A percentile compares a stretch with the other conserved stretches of the same genome.
phyloP scores from a whole-genome alignment of 495 filamentous ascomycete genomes.

The Penicillium tannophilum region DNA sequence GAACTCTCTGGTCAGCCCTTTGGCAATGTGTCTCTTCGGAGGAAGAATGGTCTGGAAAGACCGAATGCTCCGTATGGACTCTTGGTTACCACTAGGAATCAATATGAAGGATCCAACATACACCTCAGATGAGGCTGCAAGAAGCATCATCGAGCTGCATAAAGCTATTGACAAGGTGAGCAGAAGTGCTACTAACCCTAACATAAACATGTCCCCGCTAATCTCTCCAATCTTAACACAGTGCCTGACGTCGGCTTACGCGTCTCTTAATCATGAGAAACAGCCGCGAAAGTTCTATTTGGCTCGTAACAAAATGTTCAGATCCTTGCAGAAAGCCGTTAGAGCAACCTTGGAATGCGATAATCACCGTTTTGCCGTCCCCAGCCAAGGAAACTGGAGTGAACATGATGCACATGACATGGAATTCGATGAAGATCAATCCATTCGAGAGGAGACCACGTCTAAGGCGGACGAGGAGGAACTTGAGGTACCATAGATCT shows the following conservation, averaged over 20 bases:
- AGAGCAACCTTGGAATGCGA: neutral
- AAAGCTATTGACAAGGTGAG: slow-evolving; percentile 39
- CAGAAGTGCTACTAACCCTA: neutral
- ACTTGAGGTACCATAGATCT: neutral
- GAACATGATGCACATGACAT: neutral
- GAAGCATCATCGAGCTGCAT: slow-evolving; percentile 45
- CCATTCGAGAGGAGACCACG: neutral
- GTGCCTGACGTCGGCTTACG: neutral
- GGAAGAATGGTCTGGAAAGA: slow-evolving; percentile 36
- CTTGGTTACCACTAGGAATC: slow-evolving; percentile 45
- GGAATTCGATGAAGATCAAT: neutral
- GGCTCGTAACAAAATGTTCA: neutral
- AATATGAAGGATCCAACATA: slow-evolving; percentile 11
- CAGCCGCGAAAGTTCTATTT: neutral
- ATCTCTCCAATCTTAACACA: neutral
- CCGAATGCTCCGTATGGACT: slow-evolving; percentile 46
- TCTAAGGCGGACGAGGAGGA: neutral
- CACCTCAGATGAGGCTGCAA: slow-evolving; percentile 29
- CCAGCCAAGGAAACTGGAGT: neutral
- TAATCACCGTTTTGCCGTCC: neutral
- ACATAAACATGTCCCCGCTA: neutral
- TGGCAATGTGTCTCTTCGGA: slow-evolving; percentile 53
- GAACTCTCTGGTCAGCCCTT: slow-evolving; percentile 44
- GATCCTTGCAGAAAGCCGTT: neutral
- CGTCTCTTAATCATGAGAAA: neutral